These are phyloP conservation scores for Hortaea werneckii DNA, from an alignment of 2,329 filamentous ascomycete species.

Conservation along the genomic window DNA sequence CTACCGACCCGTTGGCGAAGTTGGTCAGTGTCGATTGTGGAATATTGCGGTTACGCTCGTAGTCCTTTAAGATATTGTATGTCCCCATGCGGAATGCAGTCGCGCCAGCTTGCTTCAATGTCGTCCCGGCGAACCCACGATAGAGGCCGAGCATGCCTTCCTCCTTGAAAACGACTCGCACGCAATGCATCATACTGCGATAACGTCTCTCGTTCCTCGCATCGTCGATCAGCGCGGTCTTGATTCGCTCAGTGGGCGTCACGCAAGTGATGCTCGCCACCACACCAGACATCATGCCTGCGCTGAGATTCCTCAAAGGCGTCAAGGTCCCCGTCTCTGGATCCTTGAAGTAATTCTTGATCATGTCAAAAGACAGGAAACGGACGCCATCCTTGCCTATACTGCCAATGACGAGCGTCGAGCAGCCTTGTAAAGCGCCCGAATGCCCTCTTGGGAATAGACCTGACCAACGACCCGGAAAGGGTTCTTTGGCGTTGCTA, in stretches of 20 bases:
- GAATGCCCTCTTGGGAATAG: constrained; percentile 45
- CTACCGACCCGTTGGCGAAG: constrained; percentile 52
- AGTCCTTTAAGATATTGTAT: constrained; percentile 55
- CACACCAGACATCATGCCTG: constrained; percentile 54
- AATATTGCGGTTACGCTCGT: constrained; percentile 38
- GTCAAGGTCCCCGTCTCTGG: constrained; percentile 47
- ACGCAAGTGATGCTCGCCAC: constrained; percentile 55
- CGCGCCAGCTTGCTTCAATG: constrained; percentile 51
- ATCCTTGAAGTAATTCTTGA: constrained; percentile 49
- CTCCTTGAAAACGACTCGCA: constrained; percentile 39
- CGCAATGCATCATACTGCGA: constrained; percentile 41
- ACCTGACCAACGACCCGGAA: constrained; percentile 48
- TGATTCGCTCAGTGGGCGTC: constrained; percentile 58
- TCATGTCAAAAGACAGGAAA: constrained; percentile 56
- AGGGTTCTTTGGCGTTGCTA: constrained; percentile 44
- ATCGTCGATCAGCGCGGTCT: constrained; percentile 58
- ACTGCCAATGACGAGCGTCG: constrained; percentile 49
- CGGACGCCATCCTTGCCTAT: constrained; percentile 56
- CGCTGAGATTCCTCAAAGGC: constrained; percentile 47
- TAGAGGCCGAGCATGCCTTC: constrained; percentile 48
- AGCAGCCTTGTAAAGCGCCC: constrained; percentile 53
- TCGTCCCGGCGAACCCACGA: constrained; percentile 49
- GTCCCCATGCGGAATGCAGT: constrained; percentile 53
- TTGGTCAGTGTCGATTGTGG: constrained; percentile 43
- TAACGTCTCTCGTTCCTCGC: constrained; percentile 42